Base-by-base conservation (phyloP, 2,329 filamentous ascomycete genomes). In the Colletotrichum chlorophyti region DNA sequence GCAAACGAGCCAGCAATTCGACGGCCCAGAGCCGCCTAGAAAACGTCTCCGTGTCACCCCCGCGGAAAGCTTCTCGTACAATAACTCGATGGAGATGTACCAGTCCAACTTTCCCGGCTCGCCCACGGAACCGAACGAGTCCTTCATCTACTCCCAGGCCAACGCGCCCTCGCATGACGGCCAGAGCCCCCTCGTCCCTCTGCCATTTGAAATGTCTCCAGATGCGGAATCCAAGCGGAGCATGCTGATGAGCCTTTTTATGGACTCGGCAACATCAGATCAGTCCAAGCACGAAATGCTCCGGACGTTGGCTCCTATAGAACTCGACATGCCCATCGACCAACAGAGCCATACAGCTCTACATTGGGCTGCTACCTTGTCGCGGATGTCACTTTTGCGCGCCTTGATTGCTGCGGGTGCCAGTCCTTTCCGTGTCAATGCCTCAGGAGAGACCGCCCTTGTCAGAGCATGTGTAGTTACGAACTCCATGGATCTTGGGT, bases 361-460 rank as follows among this genome's bases (percentile, higher is more conserved):
- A 35, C 94, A 98, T 69, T 99, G 95, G 95, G 95, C 95, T 3
- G 93, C 95, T 5, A 97, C 95, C 5, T 81, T 99, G 42, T 93
- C 93, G 3, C 89, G 94, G 14, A 89, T 96, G 70, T 85, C 91
- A 1, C 81, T 99, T 6, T 80, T 98, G 54, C 87, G 91, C 51
- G 84, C 93, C 0, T 81, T 99, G 10, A 91, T 98, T 53, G 82
- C 87, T 5, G 89, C 90, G 42, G 95, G 95, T 2, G 93, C 94
- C 1, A 96, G 89, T 65, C 92, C 96, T 42, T 91, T 89, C 70
- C 86, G 95, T 26, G 89, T 96, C 1, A 99, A 98, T 68, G 87
- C 88, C 21, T 90, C 89, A 1, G 95, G 95, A 12, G 93, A 98
- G 73, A 97, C 93, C 1, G 91, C 95, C 0, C 76, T 99, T 38